Conservation (phyloP, 331 rosid species). For the Phaseolus coccineus region DNA sequence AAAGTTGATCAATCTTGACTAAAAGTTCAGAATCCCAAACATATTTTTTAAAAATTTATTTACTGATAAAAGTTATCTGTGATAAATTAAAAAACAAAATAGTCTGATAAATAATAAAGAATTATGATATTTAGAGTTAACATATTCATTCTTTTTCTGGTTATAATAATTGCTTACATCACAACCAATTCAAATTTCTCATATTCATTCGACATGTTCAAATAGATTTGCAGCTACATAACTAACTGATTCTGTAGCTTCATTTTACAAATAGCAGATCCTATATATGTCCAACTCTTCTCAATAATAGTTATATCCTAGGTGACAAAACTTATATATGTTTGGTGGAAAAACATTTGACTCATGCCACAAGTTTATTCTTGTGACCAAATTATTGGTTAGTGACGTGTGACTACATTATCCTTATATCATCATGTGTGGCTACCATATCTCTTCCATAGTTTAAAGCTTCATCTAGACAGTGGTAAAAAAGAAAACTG, state of each 20-base stretch:
- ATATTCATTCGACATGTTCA: background rate
- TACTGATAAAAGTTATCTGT: too few relatives aligned
- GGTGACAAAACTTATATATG: background rate
- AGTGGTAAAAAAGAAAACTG: constrained; percentile 9
- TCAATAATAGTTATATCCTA: background rate
- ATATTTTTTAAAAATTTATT: too few relatives aligned
- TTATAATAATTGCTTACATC: too few relatives aligned
- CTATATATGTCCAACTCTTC: background rate
- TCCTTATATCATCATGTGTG: constrained; percentile 61
- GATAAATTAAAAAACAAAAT: background rate
- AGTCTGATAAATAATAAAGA: too few relatives aligned
- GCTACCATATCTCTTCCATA: constrained; percentile 50
- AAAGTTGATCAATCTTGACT: too few relatives aligned
- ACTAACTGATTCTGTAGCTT: background rate
- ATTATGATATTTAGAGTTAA: too few relatives aligned
- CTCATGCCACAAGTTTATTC: constrained; percentile 11
- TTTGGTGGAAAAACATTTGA: constrained; percentile 30
- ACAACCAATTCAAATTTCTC: too few relatives aligned
- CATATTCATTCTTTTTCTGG: too few relatives aligned
- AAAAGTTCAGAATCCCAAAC: too few relatives aligned
- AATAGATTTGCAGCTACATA: background rate
- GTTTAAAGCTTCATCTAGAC: constrained; percentile 15
- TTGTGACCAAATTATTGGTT: constrained; percentile 43
- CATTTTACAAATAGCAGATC: background rate
- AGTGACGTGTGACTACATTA: constrained; percentile 42